Base-by-base conservation (phyloP, 306 rosid genomes). In the Hippophae rhamnoides region DNA sequence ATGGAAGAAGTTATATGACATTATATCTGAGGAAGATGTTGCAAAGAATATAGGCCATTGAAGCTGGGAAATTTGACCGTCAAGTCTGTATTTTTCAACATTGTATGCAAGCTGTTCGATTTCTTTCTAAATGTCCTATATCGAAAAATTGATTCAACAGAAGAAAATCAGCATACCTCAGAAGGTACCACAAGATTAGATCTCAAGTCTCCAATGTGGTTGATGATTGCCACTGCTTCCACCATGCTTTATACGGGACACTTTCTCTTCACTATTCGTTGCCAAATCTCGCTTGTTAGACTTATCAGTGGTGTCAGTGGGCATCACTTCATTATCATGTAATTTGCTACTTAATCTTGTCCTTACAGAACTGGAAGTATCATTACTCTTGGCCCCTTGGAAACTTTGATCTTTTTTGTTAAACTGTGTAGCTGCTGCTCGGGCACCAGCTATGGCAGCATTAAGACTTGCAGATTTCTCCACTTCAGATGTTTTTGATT, bases 381-480 rank as follows among this genome's bases (percentile, higher is more conserved):
- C 38, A 31, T 56, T 18, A 63, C 43, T 65, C 61, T 26, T 60
- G 52, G 66, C 43, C 40, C 61, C 67, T 54, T 38, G 72, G 26
- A 58, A 60, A 74, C 55, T 67, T 52, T 75, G 75, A 68, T 79
- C 76, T 65, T 82, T 86, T 74, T 77, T 88, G 7, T 82, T 65
- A 77, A 82, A 88, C 80, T 86, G 94, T 31, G 74, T 64, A 42
- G 99, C 89, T 10, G 99, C 99, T n/a, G 77, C 93, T 56, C 73
- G 83, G 43, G 99, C 96, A 69, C 95, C 95, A 54, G 90, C 88
- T 76, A 88, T 85, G 57, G 87, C 96, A 42, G 74, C 72, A 75
- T 72, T 69, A 53, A 86, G 84, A 61, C 66, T 82, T 41, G 82
- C 76, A 38, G 94, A 88, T 73, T 55, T 75, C 41, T 68, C 88